These are phyloP conservation scores for Pythium dissotocum DNA, from an alignment of 352 stramenopile species.

Conservation along the genomic window DNA sequence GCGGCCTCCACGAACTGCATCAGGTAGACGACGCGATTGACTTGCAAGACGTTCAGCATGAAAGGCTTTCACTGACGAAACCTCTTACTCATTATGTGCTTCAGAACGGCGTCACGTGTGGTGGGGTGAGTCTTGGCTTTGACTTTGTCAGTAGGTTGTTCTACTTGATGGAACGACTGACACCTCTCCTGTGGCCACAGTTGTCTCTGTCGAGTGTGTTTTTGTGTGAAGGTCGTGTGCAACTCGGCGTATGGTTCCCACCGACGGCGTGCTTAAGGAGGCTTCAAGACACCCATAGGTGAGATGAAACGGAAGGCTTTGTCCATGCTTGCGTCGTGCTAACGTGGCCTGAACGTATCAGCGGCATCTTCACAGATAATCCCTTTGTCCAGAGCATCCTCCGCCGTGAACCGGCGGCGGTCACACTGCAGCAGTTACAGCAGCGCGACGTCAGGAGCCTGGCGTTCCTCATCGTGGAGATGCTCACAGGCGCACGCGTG, in stretches of 20 bases:
- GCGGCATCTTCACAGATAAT: constrained; percentile 37
- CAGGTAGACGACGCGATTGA: constrained; percentile 22
- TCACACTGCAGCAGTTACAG: constrained; percentile 21
- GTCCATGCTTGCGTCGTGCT: background rate
- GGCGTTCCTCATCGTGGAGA: constrained; percentile 59
- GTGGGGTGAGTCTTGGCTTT: constrained; percentile 32
- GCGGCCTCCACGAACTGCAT: constrained; percentile 16
- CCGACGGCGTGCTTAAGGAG: constrained; percentile 23
- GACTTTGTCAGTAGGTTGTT: too few relatives aligned
- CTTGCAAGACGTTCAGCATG: too few relatives aligned
- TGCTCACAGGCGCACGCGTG: constrained; percentile 52
- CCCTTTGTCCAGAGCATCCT: constrained; percentile 34
- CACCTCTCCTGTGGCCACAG: constrained; percentile 19
- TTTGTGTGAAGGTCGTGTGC: constrained; percentile 35
- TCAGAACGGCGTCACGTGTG: constrained; percentile 29
- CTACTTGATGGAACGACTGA: background rate
- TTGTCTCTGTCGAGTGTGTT: constrained; percentile 47
- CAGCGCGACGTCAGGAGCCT: constrained; percentile 52
- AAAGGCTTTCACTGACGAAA: background rate
- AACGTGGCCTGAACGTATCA: background rate
- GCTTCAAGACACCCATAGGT: constrained; percentile 23
- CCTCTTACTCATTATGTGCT: background rate
- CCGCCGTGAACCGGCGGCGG: constrained; percentile 15
- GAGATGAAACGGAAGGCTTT: background rate
- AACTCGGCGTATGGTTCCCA: constrained; percentile 49